phyloP scores from a whole-genome alignment of 129 eudicot genomes.

The Lactuca sativa region DNA sequence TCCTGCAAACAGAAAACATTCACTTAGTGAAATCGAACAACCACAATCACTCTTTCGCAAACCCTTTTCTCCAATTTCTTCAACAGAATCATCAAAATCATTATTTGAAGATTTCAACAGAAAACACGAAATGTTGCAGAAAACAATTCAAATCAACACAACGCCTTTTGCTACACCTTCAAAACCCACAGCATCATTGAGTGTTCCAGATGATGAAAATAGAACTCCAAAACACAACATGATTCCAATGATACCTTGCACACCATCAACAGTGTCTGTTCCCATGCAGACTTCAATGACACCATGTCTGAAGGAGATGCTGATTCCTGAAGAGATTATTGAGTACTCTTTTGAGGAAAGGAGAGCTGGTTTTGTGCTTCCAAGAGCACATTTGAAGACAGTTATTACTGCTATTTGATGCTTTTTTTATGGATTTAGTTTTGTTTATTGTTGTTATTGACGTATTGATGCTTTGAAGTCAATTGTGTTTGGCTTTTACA shows the following conservation, averaged over 20 bases:
- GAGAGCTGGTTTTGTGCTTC: slow-evolving; percentile 78
- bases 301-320: slow-evolving; percentile 35
- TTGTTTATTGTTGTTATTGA: slow-evolving; percentile 13
- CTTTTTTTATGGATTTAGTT: neutral
- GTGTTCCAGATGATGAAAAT: slow-evolving; percentile 54
- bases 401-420: slow-evolving; percentile 39
- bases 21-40: slow-evolving; percentile 49
- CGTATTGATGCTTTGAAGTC: slow-evolving; percentile 32
- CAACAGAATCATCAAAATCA: slow-evolving; percentile 67
- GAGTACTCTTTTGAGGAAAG: slow-evolving; percentile 94
- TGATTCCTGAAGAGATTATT: slow-evolving; percentile 54
- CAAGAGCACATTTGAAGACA: slow-evolving; percentile 42
- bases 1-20: slow-evolving; percentile 51
- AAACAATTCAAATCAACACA: slow-evolving; percentile 40
- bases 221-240: slow-evolving; percentile 55
- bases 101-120: slow-evolving; percentile 52
- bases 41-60: slow-evolving; percentile 45
- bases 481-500: slow-evolving; percentile 48
- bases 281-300: slow-evolving; percentile 83
- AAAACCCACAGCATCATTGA: slow-evolving; percentile 34
- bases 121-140: slow-evolving; percentile 54
- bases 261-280: slow-evolving; percentile 65
- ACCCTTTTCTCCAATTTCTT: slow-evolving; percentile 82
- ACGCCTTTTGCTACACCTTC: slow-evolving; percentile 62
- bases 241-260: slow-evolving; percentile 40